Base-by-base conservation (phyloP, 2,329 filamentous ascomycete species). In the Fonsecaea nubica region DNA sequence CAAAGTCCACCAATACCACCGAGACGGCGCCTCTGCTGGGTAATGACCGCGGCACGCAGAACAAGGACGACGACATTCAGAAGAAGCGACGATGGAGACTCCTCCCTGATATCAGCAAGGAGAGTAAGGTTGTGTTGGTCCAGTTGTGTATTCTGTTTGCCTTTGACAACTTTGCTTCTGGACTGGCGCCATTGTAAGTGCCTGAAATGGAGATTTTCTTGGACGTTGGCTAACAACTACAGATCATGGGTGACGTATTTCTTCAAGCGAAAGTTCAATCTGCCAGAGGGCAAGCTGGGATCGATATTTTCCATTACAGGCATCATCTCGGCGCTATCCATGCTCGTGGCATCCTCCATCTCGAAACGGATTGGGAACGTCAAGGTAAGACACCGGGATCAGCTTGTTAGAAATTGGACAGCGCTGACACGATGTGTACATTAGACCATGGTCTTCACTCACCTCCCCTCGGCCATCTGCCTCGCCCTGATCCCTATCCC, bases 161-260 rank as follows among this genome's bases (percentile, higher is more conserved):
- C 1, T 73, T 92, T 5, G 90, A 93, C 75, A 85, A 87, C 0
- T 85, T 92, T 64, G 90, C 89, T 1, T 89, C 87, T 1, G 90
- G 91, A 1, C 84, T 93, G 75, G 89, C 88, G 3, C 86, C 87
- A 25, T 72, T 77, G 53, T 69, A 65, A 65, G 67, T 62, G 8
- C 5, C 33, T 53, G 3, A 40, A 8, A 30, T n/a, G 40, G 2
- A 35, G 35, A 40, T 10, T 3, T 4, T 12, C 45, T 12, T 13
- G 18, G 21, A 12, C 12, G 4, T n/a, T 48, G 82, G 4, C 77
- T 79, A 79, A 87, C 76, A 79, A 87, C 70, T 79, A 87, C 89
- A 73, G 77, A 35, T 80, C 80, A 1, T 81, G 80, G 80, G 83
- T 86, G 69, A 86, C 83, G 64, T 87, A 86, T 74, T 86, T 84